Evolutionary conservation across 495 filamentous ascomycete species (phyloP).

Genomic region (Mytilinidion resinicola): DNA sequence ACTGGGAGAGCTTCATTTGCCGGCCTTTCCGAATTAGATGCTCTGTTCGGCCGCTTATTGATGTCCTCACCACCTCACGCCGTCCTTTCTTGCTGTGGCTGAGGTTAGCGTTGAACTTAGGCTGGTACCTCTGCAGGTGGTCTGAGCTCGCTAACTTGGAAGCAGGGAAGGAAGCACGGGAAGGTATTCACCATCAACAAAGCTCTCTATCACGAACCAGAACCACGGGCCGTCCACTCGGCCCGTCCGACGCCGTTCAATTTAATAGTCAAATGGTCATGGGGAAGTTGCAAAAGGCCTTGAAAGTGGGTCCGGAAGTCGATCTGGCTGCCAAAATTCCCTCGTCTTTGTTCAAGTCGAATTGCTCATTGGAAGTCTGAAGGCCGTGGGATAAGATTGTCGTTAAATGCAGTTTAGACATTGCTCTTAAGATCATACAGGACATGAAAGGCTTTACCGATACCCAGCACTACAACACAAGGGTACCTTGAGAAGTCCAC

Average conservation of each 20-base stretch:
- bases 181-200: too few relatives aligned
- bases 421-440: not conserved
- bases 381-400: not conserved
- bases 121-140: too few relatives aligned
- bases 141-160: too few relatives aligned
- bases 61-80: too few relatives aligned
- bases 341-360: not conserved
- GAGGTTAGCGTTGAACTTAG: too few relatives aligned
- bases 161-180: too few relatives aligned
- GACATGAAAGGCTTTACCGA: not conserved
- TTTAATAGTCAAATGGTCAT: not conserved
- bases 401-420: not conserved
- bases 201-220: too few relatives aligned
- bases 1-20: too few relatives aligned
- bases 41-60: too few relatives aligned
- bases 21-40: too few relatives aligned
- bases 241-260: not conserved
- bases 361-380: not conserved
- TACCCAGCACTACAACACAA: not conserved
- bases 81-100: too few relatives aligned
- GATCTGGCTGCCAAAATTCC: not conserved
- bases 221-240: not conserved
- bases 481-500: not conserved
- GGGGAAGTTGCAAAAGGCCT: not conserved
- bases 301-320: not conserved